Percentiles rank a stretch among this genome's conserved stretches.
Conservation (phyloP, 2,329 filamentous ascomycete genomes). For the Verticillium zaregamsianum region DNA sequence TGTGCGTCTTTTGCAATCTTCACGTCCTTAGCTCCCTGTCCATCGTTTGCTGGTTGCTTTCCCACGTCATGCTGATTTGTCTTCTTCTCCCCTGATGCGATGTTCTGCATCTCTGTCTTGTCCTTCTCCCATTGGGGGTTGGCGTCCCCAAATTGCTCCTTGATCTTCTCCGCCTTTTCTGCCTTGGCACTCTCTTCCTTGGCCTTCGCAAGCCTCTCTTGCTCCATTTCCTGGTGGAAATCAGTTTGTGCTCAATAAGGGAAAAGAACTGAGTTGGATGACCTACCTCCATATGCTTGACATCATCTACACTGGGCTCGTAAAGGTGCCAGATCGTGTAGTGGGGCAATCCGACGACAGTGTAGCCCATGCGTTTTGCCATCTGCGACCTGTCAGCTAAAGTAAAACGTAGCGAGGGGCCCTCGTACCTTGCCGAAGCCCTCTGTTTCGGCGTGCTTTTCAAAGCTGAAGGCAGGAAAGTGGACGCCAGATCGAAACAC, state of each 20-base stretch:
- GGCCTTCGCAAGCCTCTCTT: constrained; percentile 75
- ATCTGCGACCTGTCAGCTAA: constrained; percentile 54
- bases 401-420: not conserved
- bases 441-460: constrained; percentile 97
- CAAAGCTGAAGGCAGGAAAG: constrained; percentile 97
- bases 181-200: constrained; percentile 72
- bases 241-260: constrained; percentile 4
- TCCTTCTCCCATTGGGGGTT: constrained; percentile 86
- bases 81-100: not conserved
- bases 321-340: constrained; percentile 99
- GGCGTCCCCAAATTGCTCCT: constrained; percentile 74
- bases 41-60: constrained; percentile 8
- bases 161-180: constrained; percentile 71
- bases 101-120: constrained; percentile 71
- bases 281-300: constrained; percentile 86
- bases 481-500: constrained; percentile 95
- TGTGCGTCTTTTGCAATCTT: constrained; percentile 10
- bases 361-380: constrained; percentile 94
- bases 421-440: constrained; percentile 87
- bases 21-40: constrained; percentile 9
- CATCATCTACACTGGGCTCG: constrained; percentile 96
- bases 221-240: constrained; percentile 75
- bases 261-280: not conserved
- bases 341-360: constrained; percentile 90
- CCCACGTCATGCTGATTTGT: constrained; percentile 6